Conservation (phyloP, 176 grass and related monocot genomes). For the Aegilops speltoides region DNA sequence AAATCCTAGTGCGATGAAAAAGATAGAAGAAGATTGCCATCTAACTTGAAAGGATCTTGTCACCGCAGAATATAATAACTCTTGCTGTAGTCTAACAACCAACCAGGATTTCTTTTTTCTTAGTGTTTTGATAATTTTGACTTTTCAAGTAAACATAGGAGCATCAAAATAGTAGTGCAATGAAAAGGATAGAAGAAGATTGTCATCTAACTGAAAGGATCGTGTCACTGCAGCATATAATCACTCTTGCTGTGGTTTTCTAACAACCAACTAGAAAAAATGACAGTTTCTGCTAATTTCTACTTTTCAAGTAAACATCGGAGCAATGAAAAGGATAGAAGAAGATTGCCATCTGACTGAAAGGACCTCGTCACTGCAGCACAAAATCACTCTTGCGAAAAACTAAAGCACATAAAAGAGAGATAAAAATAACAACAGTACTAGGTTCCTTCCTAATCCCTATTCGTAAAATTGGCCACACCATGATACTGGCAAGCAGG, state of each 20-base stretch:
- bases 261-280: not conserved
- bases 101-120: too few species aligned
- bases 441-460: not conserved
- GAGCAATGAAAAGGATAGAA: constrained; percentile 13
- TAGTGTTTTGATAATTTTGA: too few species aligned
- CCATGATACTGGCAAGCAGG: not conserved
- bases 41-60: not conserved
- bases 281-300: not conserved
- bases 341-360: constrained; percentile 21
- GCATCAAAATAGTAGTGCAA: not conserved
- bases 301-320: not conserved
- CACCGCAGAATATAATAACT: not conserved
- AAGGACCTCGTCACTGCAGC: not conserved
- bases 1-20: constrained; percentile 16
- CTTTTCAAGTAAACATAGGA: too few species aligned
- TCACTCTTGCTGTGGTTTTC: not conserved
- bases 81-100: not conserved
- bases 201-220: not conserved
- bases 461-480: not conserved
- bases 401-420: not conserved
- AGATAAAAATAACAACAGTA: not conserved
- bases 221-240: not conserved
- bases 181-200: constrained; percentile 25
- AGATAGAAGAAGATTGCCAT: constrained; percentile 3
- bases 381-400: not conserved